A percentile compares a stretch with the other conserved stretches of the same genome.
Evolutionary conservation across 331 rosid genomes (phyloP).

Genomic region (Quercus lobata): DNA sequence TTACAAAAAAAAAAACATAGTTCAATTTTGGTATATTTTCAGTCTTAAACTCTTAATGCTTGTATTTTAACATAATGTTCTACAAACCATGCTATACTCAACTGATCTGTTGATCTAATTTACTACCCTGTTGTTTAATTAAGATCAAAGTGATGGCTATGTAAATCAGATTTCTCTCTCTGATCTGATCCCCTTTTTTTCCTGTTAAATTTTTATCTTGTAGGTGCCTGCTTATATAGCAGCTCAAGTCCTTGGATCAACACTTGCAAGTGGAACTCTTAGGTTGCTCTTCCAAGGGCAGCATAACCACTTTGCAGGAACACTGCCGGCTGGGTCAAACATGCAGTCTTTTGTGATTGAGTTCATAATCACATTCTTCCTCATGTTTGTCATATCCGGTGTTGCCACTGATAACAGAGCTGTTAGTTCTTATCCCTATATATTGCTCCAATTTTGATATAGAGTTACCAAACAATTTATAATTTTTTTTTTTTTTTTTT

Average conservation of each 20-base stretch:
- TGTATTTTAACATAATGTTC: too few species aligned
- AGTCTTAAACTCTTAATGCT: too few species aligned
- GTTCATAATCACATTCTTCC: constrained; percentile 78
- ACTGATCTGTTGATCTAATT: too few species aligned
- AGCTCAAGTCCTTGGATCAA: constrained; percentile 67
- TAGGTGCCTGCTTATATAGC: constrained; percentile 65
- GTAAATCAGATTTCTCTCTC: background rate
- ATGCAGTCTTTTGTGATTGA: constrained; percentile 69
- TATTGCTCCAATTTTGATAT: too few species aligned
- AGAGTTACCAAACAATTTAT: too few species aligned
- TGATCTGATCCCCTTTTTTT: background rate
- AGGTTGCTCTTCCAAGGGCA: constrained; percentile 52
- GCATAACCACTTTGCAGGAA: constrained; percentile 56
- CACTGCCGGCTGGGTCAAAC: constrained; percentile 44
- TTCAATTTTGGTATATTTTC: background rate
- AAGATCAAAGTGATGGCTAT: too few species aligned
- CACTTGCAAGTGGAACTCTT: constrained; percentile 74
- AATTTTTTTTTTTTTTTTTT: background rate
- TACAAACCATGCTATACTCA: background rate
- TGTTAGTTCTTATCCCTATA: constrained; percentile 24
- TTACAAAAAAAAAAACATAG: too few species aligned
- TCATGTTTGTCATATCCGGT: constrained; percentile 82
- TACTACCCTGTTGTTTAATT: too few species aligned
- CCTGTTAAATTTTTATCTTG: background rate
- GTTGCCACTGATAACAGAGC: constrained; percentile 94